Percentiles rank a stretch among this genome's conserved stretches.
These are phyloP conservation scores for Calycina herbarum DNA, from an alignment of 2,329 filamentous ascomycete genomes.

Conservation along the genomic window DNA sequence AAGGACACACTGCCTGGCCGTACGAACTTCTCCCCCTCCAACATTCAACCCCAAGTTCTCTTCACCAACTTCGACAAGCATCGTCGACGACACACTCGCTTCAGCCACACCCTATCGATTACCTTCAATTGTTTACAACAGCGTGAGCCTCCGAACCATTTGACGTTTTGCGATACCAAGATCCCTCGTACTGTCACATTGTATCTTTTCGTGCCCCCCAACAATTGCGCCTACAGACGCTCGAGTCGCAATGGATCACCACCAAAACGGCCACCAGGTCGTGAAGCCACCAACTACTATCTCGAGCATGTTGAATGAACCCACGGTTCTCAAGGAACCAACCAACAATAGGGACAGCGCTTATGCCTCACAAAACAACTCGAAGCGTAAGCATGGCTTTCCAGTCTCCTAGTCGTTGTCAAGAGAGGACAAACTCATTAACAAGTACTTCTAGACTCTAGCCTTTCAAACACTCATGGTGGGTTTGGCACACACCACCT, in stretches of 20 bases:
- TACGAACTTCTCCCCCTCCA: not conserved
- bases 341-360: slow-evolving; percentile 18
- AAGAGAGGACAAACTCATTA: slow-evolving; percentile 10
- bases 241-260: slow-evolving; percentile 14
- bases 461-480: slow-evolving; percentile 40
- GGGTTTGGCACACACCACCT: slow-evolving; percentile 12
- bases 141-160: too few relatives aligned
- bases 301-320: slow-evolving; percentile 21
- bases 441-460: slow-evolving; percentile 33
- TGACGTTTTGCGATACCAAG: not conserved
- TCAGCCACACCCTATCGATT: not conserved
- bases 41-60: not conserved
- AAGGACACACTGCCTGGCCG: not conserved
- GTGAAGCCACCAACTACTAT: slow-evolving; percentile 19
- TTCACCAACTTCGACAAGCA: not conserved
- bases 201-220: not conserved
- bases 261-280: slow-evolving; percentile 13
- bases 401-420: not conserved
- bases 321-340: slow-evolving; percentile 13
- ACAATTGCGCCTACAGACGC: not conserved
- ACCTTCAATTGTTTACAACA: not conserved
- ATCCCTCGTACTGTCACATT: not conserved
- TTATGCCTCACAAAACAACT: slow-evolving; percentile 24
- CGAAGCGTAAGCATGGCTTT: slow-evolving; percentile 22
- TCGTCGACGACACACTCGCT: slow-evolving; percentile 4